These are phyloP conservation scores for Mediolabrus comicus DNA, from an alignment of 108 stramenopile species.

Conservation along the genomic window DNA sequence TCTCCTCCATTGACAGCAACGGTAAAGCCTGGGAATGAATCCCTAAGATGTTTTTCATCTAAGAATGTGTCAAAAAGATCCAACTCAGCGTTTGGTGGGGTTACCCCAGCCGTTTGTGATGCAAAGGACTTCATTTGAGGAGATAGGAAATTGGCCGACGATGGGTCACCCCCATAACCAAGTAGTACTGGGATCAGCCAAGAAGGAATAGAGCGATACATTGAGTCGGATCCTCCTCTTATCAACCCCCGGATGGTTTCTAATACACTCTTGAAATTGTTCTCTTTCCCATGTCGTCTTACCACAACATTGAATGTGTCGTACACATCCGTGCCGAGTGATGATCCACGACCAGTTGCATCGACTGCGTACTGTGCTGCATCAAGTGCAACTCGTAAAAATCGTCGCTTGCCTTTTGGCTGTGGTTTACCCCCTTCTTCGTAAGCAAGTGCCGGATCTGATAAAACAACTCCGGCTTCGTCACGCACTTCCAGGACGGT, in stretches of 20 bases:
- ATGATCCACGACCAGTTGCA: conserved; percentile 44
- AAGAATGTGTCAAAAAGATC: conserved; percentile 93
- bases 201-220: conserved; percentile 80
- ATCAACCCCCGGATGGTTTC: conserved; percentile 89
- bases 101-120: conserved; percentile 73
- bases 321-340: conserved; percentile 62
- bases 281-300: conserved; percentile 85
- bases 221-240: conserved; percentile 70
- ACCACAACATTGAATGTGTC: conserved; percentile 88
- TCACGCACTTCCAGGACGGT: conserved; percentile 86
- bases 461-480: conserved; percentile 81
- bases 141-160: conserved; percentile 72
- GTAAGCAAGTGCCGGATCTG: conserved; percentile 63
- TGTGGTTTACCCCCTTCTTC: conserved; percentile 21
- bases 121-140: conserved; percentile 66
- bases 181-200: conserved; percentile 92
- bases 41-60: conserved; percentile 64
- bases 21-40: conserved; percentile 60
- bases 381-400: conserved; percentile 81
- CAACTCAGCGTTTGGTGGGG: conserved; percentile 62
- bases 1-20: conserved; percentile 48
- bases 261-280: conserved; percentile 94
- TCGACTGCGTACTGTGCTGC: conserved; percentile 85
- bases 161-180: conserved; percentile 85
- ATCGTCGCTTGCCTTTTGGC: conserved; percentile 56